Base-by-base conservation (phyloP, 176 grass and related monocot species). In the Avena insularis region DNA sequence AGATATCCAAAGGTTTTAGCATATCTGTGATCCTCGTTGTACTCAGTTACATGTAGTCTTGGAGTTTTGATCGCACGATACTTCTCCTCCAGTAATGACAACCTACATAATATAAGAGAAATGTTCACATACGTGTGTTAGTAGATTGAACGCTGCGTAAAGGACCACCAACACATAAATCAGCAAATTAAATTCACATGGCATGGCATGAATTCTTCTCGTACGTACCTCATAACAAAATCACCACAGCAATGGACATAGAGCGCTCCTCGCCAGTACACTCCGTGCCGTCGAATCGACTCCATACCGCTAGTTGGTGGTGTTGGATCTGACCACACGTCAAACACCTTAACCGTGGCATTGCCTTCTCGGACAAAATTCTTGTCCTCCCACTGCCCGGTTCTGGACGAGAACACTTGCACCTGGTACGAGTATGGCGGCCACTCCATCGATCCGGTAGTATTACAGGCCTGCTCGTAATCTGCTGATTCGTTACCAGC, bases 161-260 rank as follows among this genome's bases (percentile, higher is more conserved):
- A 17, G 40, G 16, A 82, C 31, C 31, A 33, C 31, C 17, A 15
- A 15, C 51, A 19, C 1, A 65, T 12, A 68, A 68, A 8, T 6
- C 43, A 53, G 17, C 5, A 27, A 33, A 33, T 33, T 33, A 5
- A 66, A 66, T 33, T 66, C 23, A 63, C 23, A 64, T 6, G 25
- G 63, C 12, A 16, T 33, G 23, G 11, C 12, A 1, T 33, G 31
- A 33, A 33, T 33, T 33, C 31, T 33, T 33, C 31, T 33, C 31
- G 15, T 65, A 11, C 17, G 29, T 69, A 82, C 80, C 80, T 82
- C 27, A 82, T 70, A 49, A 82, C 15, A 31, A 68, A 82, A 82
- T 31, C 80, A 36, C 64, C 62, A 5, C 21, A 48, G 4, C 80
- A 82, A n/a, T 70, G 80, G 29, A 69, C 16, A 20, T 82, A 82